Base-by-base conservation (phyloP, 163 green algal species). In the Chloromonas sp. region DNA sequence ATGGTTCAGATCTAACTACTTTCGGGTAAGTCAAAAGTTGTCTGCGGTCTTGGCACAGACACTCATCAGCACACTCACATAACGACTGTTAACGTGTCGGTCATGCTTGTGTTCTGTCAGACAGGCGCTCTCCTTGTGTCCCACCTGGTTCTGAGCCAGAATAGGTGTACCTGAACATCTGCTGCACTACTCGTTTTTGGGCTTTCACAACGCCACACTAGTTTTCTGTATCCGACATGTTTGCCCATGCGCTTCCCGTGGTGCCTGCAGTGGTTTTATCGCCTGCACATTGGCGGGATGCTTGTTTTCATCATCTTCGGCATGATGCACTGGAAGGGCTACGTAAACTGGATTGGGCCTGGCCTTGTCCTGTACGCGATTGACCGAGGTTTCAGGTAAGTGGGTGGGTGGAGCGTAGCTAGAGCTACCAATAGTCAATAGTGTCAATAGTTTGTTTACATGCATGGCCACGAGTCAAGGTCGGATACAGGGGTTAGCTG, bases 291-390 rank as follows among this genome's bases (percentile, higher is more conserved):
- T 59, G 1, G 58, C 1, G 70, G 82, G 70, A 71, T 70, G 8
- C 2, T 81, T 1, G 70, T 81, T 13, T 81, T 61, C 61, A 81
- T 57, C 36, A 57, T 85, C 1, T 85, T 81, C 58, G 58, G 2
- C 1, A 70, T 85, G 70, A 85, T 85, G 82, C 82, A 85, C 82
- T 85, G 81, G 70, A 85, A 85, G 70, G 70, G 14, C 36, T 58
- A 81, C 2, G 70, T 60, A 60, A 81, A 85, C 70, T 85, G 82
- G 82, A 81, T 85, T n/a, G 36, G 60, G 14, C 82, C 82, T 1
- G 82, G 82, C 70, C 82, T 85, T 2, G 57, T 85, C 14, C 58
- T 85, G 59, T 85, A 85, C 58, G 70, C 2, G 15, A 14, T 81
- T 60, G 82, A 85, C 82, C 82, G 70, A n/a, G 70, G 14, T 14